Percentiles rank a stretch among this genome's conserved stretches.
Conservation (phyloP, 257 asterid genomes). For the Cynanchum wilfordii region DNA sequence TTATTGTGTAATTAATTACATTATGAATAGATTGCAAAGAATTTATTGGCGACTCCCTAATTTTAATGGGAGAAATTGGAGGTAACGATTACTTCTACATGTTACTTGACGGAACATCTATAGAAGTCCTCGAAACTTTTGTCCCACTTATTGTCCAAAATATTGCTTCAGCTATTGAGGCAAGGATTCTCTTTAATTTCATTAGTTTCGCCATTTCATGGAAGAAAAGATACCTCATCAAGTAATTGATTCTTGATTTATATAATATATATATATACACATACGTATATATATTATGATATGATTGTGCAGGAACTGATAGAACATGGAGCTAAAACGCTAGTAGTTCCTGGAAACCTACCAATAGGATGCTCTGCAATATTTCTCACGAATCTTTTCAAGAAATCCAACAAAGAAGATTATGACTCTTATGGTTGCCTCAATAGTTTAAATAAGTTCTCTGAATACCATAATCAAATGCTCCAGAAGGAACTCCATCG, state of each 20-base stretch:
- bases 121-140: constrained; percentile 16
- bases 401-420: constrained; percentile 14
- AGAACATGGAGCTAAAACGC: constrained; percentile 36
- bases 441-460: constrained; percentile 34
- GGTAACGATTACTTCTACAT: constrained; percentile 48
- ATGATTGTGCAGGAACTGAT: constrained; percentile 36
- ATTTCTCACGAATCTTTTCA: constrained; percentile 28
- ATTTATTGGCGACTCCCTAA: constrained; percentile 28
- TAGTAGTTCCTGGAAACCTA: constrained; percentile 45
- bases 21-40: constrained; percentile 6
- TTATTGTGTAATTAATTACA: neutral
- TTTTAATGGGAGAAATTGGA: constrained; percentile 14
- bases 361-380: constrained; percentile 45
- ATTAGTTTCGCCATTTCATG: too few relatives aligned
- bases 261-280: too few relatives aligned
- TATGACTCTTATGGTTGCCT: constrained; percentile 48
- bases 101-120: neutral
- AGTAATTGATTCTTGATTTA: too few relatives aligned
- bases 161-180: neutral
- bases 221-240: too few relatives aligned
- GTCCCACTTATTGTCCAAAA: neutral
- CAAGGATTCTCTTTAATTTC: neutral
- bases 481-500: constrained; percentile 28
- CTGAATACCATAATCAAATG: constrained; percentile 28
- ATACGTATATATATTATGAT: too few relatives aligned